Conservation (phyloP, 2,329 filamentous ascomycete genomes). For the Verticillium klebahnii region DNA sequence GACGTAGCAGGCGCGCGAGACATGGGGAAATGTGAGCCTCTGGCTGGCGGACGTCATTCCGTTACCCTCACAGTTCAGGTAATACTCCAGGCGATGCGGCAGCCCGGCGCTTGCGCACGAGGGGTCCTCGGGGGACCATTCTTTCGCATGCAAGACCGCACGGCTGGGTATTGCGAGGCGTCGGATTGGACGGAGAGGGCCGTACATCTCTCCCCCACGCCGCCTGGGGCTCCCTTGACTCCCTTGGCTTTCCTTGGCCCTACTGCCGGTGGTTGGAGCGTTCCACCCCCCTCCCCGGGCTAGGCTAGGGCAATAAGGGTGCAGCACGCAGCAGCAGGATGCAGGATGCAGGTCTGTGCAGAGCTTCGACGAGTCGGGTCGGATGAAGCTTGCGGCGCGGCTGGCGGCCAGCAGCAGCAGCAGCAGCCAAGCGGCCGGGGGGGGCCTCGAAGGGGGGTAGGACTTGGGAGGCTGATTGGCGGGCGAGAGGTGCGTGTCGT, state of each 20-base stretch:
- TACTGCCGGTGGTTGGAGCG: neutral
- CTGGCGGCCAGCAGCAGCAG: neutral
- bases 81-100: neutral
- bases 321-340: neutral
- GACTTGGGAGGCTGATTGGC: neutral
- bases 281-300: neutral
- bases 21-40: neutral
- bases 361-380: neutral
- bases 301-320: neutral
- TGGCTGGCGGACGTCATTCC: slow-evolving; percentile 1
- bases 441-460: neutral
- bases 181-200: neutral
- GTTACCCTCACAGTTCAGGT: slow-evolving; percentile 13
- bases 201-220: neutral
- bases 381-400: neutral
- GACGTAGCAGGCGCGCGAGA: neutral
- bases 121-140: neutral
- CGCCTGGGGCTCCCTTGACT: neutral
- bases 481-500: neutral
- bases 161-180: neutral
- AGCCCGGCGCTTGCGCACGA: neutral
- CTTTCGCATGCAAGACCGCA: neutral
- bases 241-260: neutral
- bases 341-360: neutral
- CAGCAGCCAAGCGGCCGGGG: neutral